Base-by-base conservation (phyloP, 169 alveolate species). In the Plasmodium ovale region DNA sequence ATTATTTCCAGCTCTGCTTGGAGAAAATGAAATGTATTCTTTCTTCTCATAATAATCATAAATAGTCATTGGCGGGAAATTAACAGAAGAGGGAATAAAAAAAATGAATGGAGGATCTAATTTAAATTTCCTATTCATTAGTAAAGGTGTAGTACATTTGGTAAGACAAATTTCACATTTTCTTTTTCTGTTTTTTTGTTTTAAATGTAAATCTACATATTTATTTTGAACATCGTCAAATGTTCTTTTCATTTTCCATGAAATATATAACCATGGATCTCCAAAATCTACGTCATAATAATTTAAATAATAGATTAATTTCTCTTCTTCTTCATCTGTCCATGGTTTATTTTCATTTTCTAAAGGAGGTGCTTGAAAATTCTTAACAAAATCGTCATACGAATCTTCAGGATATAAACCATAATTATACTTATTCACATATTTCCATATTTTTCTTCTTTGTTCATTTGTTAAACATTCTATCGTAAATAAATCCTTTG, bases 241-340 rank as follows among this genome's bases (percentile, higher is more conserved):
- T 19, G 95, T 92, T 21, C 97, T 64, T 91, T 95, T 97, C 97
- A 95, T 92, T 72, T 95, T 96, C 97, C 97, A 95, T 14, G 97
- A 94, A 33, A 95, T 91, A 74, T 95, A 95, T 72, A 95, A 59
- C 97, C 97, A 95, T 27, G 97, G 97, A 73, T 95, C 97, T 0
- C 97, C 97, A 68, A 95, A 95, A 54, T 93, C 85, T 3, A 90
- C 96, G 79, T 95, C 96, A 82, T 95, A 95, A 79, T 92, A 72
- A 74, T 94, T 94, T 29, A 96, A 94, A 49, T 94, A 94, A 67
- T 87, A 88, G 51, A 71, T 58, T 42, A 95, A 92, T 31, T 92
- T 71, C 9, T 74, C 89, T 69, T 95, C 97, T 39, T 94, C 96
- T 56, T 65, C 96, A 21, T 89, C 92, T 27, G 93, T 74, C 97